phyloP scores from a whole-genome alignment of 2,329 filamentous ascomycete species.

The Ophiocordyceps australis region DNA sequence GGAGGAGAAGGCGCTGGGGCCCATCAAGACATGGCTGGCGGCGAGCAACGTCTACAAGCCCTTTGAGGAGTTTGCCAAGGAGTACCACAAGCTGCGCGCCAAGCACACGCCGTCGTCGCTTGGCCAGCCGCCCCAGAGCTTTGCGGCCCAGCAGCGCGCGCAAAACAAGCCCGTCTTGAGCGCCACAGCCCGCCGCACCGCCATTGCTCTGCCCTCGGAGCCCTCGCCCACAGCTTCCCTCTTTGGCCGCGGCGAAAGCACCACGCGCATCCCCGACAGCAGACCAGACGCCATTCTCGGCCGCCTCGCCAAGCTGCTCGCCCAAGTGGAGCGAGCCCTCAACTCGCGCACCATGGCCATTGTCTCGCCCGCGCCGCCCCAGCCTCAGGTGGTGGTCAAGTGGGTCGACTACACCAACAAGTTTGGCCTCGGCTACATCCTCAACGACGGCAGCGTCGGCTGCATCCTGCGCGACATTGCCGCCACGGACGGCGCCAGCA shows the following conservation, averaged over 20 bases:
- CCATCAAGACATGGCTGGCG: constrained; percentile 41
- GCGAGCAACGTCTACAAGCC: constrained; percentile 46
- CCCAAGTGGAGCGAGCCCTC: constrained; percentile 42
- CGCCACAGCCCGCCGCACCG: constrained; percentile 6
- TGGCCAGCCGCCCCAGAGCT: constrained; percentile 40
- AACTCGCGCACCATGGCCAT: constrained; percentile 46
- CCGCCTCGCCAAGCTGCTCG: constrained; percentile 35
- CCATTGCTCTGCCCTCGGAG: constrained; percentile 10
- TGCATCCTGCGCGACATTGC: constrained; percentile 44
- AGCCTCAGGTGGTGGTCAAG: constrained; percentile 51
- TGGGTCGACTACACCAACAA: constrained; percentile 87
- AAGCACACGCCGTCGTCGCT: constrained; percentile 15
- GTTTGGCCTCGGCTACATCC: constrained; percentile 67
- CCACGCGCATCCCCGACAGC: constrained; percentile 29
- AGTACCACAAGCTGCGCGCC: constrained; percentile 24
- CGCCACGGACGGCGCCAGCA: constrained; percentile 27
- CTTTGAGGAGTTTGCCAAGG: constrained; percentile 40
- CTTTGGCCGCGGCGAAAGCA: constrained; percentile 35
- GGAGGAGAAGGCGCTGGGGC: constrained; percentile 49
- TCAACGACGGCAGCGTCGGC: constrained; percentile 66
- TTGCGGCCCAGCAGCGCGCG: constrained; percentile 46
- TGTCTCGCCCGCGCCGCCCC: constrained; percentile 31
- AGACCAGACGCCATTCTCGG: constrained; percentile 38
- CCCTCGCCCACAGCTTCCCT: constrained; percentile 23
- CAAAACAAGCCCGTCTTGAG: constrained; percentile 25